Conservation (phyloP, 1,139 yeast species). For the Scheffersomyces cryptocercus region DNA sequence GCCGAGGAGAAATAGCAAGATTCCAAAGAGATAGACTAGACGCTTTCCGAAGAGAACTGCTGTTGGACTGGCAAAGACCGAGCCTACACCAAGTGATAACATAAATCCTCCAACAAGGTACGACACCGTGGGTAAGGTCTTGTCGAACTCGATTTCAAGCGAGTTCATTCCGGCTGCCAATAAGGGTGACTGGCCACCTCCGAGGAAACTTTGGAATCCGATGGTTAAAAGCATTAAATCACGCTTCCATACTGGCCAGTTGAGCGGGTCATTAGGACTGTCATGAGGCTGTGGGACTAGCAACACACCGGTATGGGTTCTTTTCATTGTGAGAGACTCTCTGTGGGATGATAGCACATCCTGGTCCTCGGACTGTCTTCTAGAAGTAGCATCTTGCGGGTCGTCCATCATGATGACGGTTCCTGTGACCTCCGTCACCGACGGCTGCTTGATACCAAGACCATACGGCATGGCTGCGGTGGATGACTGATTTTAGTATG, state of each 20-base stretch:
- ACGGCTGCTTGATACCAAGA: conserved; percentile 46
- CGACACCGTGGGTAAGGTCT: conserved; percentile 43
- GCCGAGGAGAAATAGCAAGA: conserved; percentile 52
- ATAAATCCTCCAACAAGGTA: conserved; percentile 62
- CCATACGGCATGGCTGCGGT: conserved; percentile 1
- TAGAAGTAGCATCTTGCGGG: conserved; percentile 14
- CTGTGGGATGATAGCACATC: conserved; percentile 16
- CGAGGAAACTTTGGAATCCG: conserved; percentile 60
- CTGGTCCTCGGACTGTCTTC: conserved; percentile 1
- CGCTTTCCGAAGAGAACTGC: conserved; percentile 65
- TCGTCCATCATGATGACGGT: conserved; percentile 43
- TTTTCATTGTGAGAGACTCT: conserved; percentile 14
- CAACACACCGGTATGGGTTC: conserved; percentile 33
- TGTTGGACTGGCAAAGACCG: conserved; percentile 58
- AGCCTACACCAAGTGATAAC: conserved; percentile 61
- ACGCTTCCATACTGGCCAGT: conserved; percentile 44
- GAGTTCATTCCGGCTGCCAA: conserved; percentile 57
- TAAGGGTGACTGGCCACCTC: conserved; percentile 65
- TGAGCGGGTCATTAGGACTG: conserved; percentile 52
- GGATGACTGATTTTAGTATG: background rate
- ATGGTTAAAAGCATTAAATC: conserved; percentile 54
- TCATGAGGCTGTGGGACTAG: conserved; percentile 46
- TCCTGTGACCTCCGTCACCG: conserved; percentile 44
- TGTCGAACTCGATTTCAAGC: conserved; percentile 45
- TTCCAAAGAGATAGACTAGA: conserved; percentile 52